phyloP scores from a whole-genome alignment of 1,284 basidiomycete species.

The Ustilago crameri region DNA sequence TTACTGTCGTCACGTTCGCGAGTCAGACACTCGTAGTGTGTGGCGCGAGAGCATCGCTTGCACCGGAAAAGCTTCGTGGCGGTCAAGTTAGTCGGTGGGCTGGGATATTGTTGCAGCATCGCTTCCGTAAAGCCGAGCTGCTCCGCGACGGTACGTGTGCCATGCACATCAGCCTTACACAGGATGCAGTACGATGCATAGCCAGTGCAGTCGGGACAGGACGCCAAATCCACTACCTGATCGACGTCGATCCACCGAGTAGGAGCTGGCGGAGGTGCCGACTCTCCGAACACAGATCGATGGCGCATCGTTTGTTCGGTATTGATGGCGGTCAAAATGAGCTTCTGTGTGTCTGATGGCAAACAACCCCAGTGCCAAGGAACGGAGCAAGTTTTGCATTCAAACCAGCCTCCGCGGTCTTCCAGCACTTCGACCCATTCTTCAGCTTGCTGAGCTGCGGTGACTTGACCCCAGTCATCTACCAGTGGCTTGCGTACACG shows the following conservation, averaged over 20 bases:
- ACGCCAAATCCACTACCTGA: conserved; percentile 27
- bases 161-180: conserved; percentile 35
- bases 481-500: conserved; percentile 24
- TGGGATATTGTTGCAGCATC: conserved; percentile 20
- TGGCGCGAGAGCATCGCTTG: conserved; percentile 47
- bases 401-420: conserved; percentile 52
- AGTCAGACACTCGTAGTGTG: conserved; percentile 50
- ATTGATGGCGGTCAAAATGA: conserved; percentile 41
- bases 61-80: conserved; percentile 48
- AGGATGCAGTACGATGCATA: conserved; percentile 39
- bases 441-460: conserved; percentile 28
- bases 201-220: conserved; percentile 45
- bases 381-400: conserved; percentile 47
- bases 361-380: conserved; percentile 55
- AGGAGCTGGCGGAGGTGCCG: conserved; percentile 18
- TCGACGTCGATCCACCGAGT: conserved; percentile 29
- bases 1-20: conserved; percentile 11
- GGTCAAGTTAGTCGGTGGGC: conserved; percentile 18
- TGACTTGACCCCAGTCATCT: conserved; percentile 30
- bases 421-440: conserved; percentile 46
- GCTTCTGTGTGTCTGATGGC: conserved; percentile 21
- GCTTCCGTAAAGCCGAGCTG: conserved; percentile 25
- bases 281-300: conserved; percentile 18
- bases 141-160: conserved; percentile 22
- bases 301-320: conserved; percentile 15